Conservation (phyloP, 2,329 filamentous ascomycete genomes). For the Aphanocladium album region DNA sequence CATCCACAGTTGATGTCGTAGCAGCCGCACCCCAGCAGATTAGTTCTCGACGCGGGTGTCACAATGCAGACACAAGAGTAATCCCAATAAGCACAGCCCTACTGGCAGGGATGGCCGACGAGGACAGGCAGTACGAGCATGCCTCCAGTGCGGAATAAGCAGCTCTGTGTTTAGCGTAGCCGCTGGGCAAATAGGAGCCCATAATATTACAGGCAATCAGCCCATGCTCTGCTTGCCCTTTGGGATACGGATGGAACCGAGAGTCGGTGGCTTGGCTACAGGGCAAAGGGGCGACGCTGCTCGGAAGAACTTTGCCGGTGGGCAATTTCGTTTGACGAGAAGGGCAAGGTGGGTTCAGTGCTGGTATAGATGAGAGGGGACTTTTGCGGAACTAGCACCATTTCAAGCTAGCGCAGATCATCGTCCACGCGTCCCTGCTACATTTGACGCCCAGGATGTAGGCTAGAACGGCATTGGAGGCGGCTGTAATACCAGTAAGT, state of each 20-base stretch:
- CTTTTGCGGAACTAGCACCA: constrained; percentile 1
- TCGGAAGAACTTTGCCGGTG: constrained; percentile 6
- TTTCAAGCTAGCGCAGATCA: constrained; percentile 8
- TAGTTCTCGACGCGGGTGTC: not conserved
- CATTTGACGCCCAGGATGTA: not conserved
- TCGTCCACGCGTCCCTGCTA: constrained; percentile 9
- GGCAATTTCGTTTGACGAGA: not conserved
- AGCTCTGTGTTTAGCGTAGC: not conserved
- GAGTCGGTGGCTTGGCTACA: constrained; percentile 8
- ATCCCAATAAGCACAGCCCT: constrained; percentile 12
- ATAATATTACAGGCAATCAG: constrained; percentile 4
- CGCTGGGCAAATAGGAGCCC: not conserved
- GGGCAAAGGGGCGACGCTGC: not conserved
- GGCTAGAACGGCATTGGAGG: constrained; percentile 2
- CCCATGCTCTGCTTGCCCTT: constrained; percentile 4
- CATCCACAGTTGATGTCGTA: not conserved
- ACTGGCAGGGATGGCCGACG: constrained; percentile 1
- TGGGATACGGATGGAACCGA: constrained; percentile 11
- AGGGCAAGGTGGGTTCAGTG: not conserved
- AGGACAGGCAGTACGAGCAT: not conserved
- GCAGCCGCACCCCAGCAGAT: constrained; percentile 3
- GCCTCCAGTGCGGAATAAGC: not conserved
- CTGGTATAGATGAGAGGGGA: constrained; percentile 2
- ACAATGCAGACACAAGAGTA: not conserved
- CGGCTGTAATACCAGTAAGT: not conserved